Evolutionary conservation across 1,139 yeast species (phyloP), one percentile per base, ranked within the genome.

Genomic region (Meyerozyma elateridarum): DNA sequence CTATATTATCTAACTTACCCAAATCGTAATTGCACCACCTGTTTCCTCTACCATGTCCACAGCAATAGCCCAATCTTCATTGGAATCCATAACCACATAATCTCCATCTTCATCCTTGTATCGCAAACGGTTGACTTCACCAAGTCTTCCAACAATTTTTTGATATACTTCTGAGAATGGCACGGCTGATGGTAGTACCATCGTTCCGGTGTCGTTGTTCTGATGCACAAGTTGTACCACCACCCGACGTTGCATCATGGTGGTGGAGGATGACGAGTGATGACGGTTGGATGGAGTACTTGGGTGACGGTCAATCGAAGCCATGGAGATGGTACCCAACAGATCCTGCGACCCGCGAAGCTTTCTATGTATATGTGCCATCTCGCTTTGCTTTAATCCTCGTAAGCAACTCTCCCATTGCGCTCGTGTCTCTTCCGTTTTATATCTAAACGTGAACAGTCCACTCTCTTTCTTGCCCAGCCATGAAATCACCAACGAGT

Each of bases 61-160:
- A 3, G 79, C 79, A 40, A 75, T 63, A 17, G 50, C 48, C 81
- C 80, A 75, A 54, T 91, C 74, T 36, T 89, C 97, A 42, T 83
- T 85, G 26, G 89, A 77, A 48, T 80, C 87, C 61, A 91, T 77
- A 33, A 85, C 79, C 30, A 91, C 95, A 54, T 78, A 83, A 54
- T 91, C 98, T 13, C 94, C 96, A 54, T 91, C 98, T 56, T 91
- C 98, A 58, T 91, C 98, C 53, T 79, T 80, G 51, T 88, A 91
- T 54, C 82, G 82, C 40, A 91, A 68, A 48, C 80, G 73, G 40
- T 55, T 61, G 25, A 65, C 68, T 35, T 56, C 45, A 4, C 59
- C 60, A 6, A 67, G 53, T 36, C 59, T 59, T 17, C 55, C 49
- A n/a, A 65, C 54, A 9, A 67, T 64, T 36, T 54, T 62, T 48